Base-by-base conservation (phyloP, 2,329 filamentous ascomycete species). In the Fusarium sororula region DNA sequence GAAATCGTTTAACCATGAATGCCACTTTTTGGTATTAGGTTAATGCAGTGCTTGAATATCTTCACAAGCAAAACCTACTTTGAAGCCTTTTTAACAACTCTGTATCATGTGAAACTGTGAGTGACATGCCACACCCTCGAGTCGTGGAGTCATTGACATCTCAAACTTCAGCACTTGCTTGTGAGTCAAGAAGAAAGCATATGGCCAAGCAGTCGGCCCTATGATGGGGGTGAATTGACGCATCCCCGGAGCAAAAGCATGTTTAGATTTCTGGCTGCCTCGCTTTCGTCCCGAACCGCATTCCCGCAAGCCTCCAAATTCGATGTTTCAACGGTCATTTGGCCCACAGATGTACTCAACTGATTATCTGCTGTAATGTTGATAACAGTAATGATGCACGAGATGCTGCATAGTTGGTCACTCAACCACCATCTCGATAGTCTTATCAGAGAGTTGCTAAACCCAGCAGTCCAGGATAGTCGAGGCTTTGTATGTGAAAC, bases 61-160 rank as follows among this genome's bases (percentile, higher is more conserved):
- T 37, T 26, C 12, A 37, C 17, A 28, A 22, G 37, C 8, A 28
- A 41, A 53, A 35, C 14, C n/a, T 38, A 11, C 32, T 42, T 20
- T 5, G 28, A 24, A 17, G 28, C 28, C 28, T 30, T 18, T 26
- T 26, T 20, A 42, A 28, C 26, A 57, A 47, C 28, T 38, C 18
- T 57, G 15, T 44, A n/a, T 53, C 37, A 37, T 55, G 38, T 39
- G 44, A 24, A 55, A 41, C 14, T 50, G 28, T 11, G 26, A 50
- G n/a, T 30, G 58, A 48, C 30, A 74, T 61, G 62, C 58, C 54
- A 61, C 58, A 53, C 35, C 48, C 44, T 41, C 18, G 3, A 53
- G 42, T 48, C 62, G 44, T 50, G 45, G 28, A 48, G 41, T 47
- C 56, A 63, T 63, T 45, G 66, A 63, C 62, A 51, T 32, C 37